These are phyloP conservation scores for Trichoderma orchidacearum DNA, from an alignment of 495 filamentous ascomycete genomes.

Conservation along the genomic window DNA sequence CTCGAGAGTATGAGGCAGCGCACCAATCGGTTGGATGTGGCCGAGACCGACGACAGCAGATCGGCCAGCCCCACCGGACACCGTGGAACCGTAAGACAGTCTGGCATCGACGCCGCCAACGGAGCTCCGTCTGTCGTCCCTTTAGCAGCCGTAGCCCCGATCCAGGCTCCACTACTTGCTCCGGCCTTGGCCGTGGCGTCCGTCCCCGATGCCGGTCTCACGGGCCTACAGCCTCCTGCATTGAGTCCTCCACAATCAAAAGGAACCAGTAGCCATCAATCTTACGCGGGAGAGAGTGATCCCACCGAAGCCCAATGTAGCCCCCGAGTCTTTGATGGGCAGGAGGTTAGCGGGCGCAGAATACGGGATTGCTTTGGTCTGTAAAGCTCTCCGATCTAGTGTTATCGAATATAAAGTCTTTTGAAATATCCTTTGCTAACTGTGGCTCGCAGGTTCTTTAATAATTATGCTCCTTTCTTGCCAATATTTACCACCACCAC, in stretches of 20 bases:
- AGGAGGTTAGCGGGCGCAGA: constrained; percentile 1
- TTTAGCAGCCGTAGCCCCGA: background rate
- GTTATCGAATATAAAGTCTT: background rate
- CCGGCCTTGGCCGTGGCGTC: background rate
- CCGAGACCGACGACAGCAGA: background rate
- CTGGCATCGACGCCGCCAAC: background rate
- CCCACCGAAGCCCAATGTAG: background rate
- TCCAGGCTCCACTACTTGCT: background rate
- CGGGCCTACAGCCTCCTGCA: background rate
- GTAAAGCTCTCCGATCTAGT: background rate
- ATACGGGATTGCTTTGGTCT: constrained; percentile 5
- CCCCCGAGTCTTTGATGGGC: background rate
- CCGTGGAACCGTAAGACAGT: no score
- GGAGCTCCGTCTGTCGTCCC: background rate
- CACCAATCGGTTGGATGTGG: background rate
- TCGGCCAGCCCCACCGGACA: background rate
- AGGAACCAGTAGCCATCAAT: background rate
- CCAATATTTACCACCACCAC: constrained; percentile 28
- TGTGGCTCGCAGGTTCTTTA: constrained; percentile 28
- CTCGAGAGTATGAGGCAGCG: background rate
- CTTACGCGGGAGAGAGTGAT: background rate
- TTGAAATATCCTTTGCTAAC: background rate
- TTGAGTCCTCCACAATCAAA: background rate
- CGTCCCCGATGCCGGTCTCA: background rate
- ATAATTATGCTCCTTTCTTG: constrained; percentile 29